phyloP scores from a whole-genome alignment of 225 moss, liverwort and hornwort species.

The Marchantia polymorpha region DNA sequence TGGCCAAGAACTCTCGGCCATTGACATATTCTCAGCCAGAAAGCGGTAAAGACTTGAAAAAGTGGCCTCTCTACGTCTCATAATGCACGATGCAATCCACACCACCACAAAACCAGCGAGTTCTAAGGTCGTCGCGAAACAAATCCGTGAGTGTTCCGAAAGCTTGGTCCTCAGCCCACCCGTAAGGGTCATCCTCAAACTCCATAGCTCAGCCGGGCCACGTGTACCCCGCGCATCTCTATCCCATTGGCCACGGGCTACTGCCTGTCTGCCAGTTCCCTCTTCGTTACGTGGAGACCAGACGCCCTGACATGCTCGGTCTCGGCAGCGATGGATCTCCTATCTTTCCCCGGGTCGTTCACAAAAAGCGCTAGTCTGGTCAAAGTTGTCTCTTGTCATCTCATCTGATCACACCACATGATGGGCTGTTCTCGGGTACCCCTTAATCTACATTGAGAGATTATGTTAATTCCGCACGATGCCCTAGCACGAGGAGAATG shows the following conservation, averaged over 20 bases:
- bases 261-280: slow-evolving; percentile 6
- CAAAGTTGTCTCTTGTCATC: too few relatives aligned
- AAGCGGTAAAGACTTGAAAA: not conserved
- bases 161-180: not conserved
- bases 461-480: too few relatives aligned
- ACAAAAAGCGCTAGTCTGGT: not conserved
- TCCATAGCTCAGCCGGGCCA: not conserved
- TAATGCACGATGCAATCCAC: not conserved
- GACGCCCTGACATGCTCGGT: not conserved
- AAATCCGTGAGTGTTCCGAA: not conserved
- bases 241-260: slow-evolving; percentile 11
- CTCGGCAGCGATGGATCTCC: not conserved
- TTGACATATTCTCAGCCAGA: not conserved
- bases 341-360: not conserved
- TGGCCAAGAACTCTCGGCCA: not conserved
- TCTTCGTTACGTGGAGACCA: not conserved
- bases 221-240: not conserved
- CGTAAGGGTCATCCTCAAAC: not conserved
- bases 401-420: too few relatives aligned
- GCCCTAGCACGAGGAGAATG: too few relatives aligned
- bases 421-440: too few relatives aligned
- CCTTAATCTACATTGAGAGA: too few relatives aligned
- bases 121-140: not conserved
- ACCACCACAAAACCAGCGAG: not conserved
- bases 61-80: not conserved